Percentiles rank a stretch among this genome's conserved stretches.
These are phyloP conservation scores for Tolypocladium album DNA, from an alignment of 2,329 filamentous ascomycete genomes.

Conservation along the genomic window DNA sequence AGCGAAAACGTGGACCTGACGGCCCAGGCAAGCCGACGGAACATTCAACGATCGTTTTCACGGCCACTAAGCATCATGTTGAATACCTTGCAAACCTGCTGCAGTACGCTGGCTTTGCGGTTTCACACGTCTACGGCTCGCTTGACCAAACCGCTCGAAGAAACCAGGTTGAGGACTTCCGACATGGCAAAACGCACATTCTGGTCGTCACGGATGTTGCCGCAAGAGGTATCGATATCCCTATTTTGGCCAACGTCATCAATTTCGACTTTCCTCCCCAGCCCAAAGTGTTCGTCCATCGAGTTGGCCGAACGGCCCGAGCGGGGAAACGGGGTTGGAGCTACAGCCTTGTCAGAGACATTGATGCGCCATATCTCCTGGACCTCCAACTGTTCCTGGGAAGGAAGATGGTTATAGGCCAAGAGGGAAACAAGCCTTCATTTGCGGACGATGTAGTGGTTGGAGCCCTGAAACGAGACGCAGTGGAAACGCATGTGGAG, in stretches of 20 bases:
- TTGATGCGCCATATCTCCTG: slow-evolving; percentile 82
- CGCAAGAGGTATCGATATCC: slow-evolving; percentile 95
- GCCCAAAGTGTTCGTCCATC: slow-evolving; percentile 92
- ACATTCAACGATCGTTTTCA: slow-evolving; percentile 90
- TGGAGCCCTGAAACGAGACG: slow-evolving; percentile 62
- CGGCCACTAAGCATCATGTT: slow-evolving; percentile 93
- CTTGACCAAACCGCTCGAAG: slow-evolving; percentile 89
- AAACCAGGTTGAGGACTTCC: slow-evolving; percentile 84
- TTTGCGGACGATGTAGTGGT: slow-evolving; percentile 79
- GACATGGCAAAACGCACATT: slow-evolving; percentile 74
- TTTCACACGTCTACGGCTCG: slow-evolving; percentile 90
- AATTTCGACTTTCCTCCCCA: slow-evolving; percentile 98
- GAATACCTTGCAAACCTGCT: slow-evolving; percentile 83
- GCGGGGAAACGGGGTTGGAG: slow-evolving; percentile 89
- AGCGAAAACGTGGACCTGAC: slow-evolving; percentile 55
- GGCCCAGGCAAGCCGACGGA: slow-evolving; percentile 60
- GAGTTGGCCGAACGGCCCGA: slow-evolving; percentile 90
- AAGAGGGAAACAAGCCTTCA: slow-evolving; percentile 50
- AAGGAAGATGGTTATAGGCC: slow-evolving; percentile 69
- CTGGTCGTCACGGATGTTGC: slow-evolving; percentile 95
- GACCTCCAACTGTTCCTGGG: slow-evolving; percentile 92
- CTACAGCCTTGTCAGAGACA: slow-evolving; percentile 82
- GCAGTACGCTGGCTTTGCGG: slow-evolving; percentile 70
- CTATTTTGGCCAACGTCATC: slow-evolving; percentile 89
- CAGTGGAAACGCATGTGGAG: slow-evolving; percentile 67